Percentiles rank a stretch among this genome's conserved stretches.
Evolutionary conservation across 164 flowering plant species (phyloP).

Genomic region (Santalum album): DNA sequence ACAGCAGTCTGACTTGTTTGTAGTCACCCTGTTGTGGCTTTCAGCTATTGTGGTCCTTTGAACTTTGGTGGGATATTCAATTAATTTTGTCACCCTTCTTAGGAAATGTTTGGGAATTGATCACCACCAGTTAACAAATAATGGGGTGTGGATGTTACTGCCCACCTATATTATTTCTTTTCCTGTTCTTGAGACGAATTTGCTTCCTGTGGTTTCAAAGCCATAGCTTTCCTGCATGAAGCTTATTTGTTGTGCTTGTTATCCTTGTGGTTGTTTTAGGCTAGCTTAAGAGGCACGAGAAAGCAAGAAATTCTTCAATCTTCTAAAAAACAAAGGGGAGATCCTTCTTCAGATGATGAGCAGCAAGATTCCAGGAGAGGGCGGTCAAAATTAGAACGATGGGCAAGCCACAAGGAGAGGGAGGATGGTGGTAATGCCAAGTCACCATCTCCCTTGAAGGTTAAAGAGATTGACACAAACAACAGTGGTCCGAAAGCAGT

Average conservation of each 20-base stretch:
- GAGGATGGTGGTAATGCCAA: constrained; percentile 29
- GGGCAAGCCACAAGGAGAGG: constrained; percentile 87
- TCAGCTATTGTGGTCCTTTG: too few relatives aligned
- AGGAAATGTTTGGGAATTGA: too few relatives aligned
- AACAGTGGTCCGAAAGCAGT: constrained; percentile 20
- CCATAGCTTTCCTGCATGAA: constrained; percentile 14
- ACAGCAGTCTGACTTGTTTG: too few relatives aligned
- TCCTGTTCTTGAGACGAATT: too few relatives aligned
- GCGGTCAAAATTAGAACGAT: constrained; percentile 80
- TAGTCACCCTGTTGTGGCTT: too few relatives aligned
- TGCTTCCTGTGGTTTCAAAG: too few relatives aligned
- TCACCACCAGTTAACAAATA: too few relatives aligned
- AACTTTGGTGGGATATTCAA: too few relatives aligned
- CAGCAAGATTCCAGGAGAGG: constrained; percentile 60
- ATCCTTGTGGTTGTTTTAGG: constrained; percentile 18
- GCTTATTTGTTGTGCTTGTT: constrained; percentile 15
- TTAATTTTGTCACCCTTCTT: too few relatives aligned
- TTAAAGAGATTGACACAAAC: constrained; percentile 33
- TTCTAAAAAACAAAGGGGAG: constrained; percentile 48
- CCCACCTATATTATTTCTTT: too few relatives aligned
- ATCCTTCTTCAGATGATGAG: constrained; percentile 63
- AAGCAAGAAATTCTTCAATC: constrained; percentile 23
- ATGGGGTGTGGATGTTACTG: too few relatives aligned
- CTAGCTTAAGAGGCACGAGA: constrained; percentile 10
- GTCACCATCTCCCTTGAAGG: constrained; percentile 46